A percentile compares a stretch with the other conserved stretches of the same genome.
Conservation (phyloP, 2,329 filamentous ascomycete genomes). For the Colletotrichum salicis region DNA sequence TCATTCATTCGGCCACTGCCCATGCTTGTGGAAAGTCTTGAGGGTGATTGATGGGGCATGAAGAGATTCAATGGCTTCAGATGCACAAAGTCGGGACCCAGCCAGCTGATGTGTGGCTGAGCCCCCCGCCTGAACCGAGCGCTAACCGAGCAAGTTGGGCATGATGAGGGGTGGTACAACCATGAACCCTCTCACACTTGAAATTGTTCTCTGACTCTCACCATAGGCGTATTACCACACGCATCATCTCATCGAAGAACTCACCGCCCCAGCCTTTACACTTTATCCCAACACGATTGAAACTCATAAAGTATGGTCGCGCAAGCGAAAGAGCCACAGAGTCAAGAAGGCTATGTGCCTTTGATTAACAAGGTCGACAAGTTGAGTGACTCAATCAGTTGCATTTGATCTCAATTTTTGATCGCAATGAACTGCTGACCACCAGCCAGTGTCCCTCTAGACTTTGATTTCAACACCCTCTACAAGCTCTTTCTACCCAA, state of each 20-base stretch:
- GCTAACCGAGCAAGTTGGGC: too few relatives aligned
- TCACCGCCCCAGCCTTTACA: neutral
- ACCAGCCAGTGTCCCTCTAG: constrained; percentile 56
- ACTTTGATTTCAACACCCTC: constrained; percentile 54
- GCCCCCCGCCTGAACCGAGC: too few relatives aligned
- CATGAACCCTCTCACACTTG: neutral
- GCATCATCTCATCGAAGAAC: neutral
- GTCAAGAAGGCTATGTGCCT: constrained; percentile 9
- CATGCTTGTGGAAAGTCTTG: too few relatives aligned
- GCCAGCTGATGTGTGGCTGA: too few relatives aligned
- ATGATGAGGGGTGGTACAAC: too few relatives aligned
- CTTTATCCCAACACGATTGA: too few relatives aligned
- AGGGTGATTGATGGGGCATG: too few relatives aligned
- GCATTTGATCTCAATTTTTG: constrained; percentile 1
- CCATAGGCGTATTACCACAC: too few relatives aligned
- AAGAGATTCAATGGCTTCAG: too few relatives aligned
- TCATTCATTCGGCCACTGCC: too few relatives aligned
- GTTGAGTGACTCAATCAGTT: constrained; percentile 41
- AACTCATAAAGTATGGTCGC: neutral
- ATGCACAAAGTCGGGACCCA: too few relatives aligned
- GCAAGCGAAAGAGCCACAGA: neutral
- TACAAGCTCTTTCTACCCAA: constrained; percentile 58
- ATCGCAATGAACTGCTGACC: neutral
- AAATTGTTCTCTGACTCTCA: neutral
- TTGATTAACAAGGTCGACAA: constrained; percentile 56